phyloP scores from a whole-genome alignment of 139 green algal species.

The Eudorina sp. region DNA sequence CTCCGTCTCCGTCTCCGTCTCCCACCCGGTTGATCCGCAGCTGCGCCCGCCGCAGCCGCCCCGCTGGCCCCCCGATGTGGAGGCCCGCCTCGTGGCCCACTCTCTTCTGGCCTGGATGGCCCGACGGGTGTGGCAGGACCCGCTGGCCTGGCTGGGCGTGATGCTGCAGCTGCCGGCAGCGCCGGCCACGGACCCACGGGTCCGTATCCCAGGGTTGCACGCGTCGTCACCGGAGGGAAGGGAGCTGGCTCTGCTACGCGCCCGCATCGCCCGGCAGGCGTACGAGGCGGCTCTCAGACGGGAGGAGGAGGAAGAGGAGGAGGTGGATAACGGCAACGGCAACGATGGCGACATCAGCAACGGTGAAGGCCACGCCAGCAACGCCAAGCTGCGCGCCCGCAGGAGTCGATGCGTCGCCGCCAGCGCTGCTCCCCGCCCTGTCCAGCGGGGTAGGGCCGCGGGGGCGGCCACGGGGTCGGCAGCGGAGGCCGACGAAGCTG shows the following conservation, averaged over 20 bases:
- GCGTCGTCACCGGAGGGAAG: background rate
- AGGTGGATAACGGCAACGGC: background rate
- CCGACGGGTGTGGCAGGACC: background rate
- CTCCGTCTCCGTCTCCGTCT: too few species aligned
- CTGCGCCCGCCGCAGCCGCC: background rate
- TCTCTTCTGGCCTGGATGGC: background rate
- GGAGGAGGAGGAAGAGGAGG: background rate
- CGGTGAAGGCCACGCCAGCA: too few species aligned
- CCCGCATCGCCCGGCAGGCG: background rate
- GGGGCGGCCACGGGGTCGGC: background rate
- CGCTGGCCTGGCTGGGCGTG: background rate
- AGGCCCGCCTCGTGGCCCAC: background rate
- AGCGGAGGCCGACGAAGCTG: background rate
- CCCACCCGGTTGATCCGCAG: too few species aligned
- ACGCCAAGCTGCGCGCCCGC: too few species aligned
- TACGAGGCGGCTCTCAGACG: background rate
- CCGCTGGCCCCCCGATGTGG: background rate
- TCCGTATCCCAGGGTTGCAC: too few species aligned
- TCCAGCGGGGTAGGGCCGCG: background rate
- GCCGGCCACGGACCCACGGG: background rate
- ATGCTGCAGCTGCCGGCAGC: background rate
- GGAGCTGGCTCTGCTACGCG: background rate
- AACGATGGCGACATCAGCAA: too few species aligned
- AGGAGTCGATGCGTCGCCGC: background rate
- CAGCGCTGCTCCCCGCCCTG: background rate